These are phyloP conservation scores for Apodospora peruviana DNA, from an alignment of 495 filamentous ascomycete species.

Conservation along the genomic window DNA sequence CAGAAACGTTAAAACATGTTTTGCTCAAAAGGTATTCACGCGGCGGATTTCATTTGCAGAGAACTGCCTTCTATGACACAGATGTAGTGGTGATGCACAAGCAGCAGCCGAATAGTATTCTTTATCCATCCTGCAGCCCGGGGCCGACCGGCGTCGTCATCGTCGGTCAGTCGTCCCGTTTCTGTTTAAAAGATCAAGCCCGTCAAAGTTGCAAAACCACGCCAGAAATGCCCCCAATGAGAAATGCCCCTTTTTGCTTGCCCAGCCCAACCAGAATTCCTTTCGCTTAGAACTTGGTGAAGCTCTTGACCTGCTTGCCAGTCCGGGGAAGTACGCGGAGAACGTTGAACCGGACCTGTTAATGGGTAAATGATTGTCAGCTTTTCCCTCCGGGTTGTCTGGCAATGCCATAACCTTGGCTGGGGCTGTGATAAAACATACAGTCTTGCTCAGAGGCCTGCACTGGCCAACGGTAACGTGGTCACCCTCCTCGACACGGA, in stretches of 20 bases:
- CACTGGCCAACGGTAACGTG: conserved; percentile 99
- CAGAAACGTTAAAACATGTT: neutral
- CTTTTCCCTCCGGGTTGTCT: too few relatives aligned
- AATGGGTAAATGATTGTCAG: conserved; percentile 8
- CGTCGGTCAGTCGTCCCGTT: conserved; percentile 42
- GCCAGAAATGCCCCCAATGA: conserved; percentile 45
- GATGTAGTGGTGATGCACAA: conserved; percentile 34
- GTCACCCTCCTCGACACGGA: conserved; percentile 99
- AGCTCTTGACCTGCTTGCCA: conserved; percentile 94
- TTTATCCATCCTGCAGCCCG: too few relatives aligned
- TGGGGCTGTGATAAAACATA: too few relatives aligned
- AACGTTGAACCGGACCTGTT: conserved; percentile 96
- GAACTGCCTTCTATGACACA: conserved; percentile 43
- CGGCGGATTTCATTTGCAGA: conserved; percentile 37
- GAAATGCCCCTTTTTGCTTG: neutral
- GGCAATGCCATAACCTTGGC: too few relatives aligned
- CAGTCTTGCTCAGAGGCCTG: conserved; percentile 96
- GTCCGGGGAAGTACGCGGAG: conserved; percentile 94
- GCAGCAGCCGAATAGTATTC: too few relatives aligned
- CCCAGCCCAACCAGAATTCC: conserved; percentile 1
- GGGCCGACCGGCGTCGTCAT: too few relatives aligned
- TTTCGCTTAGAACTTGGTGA: conserved; percentile 85
- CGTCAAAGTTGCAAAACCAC: conserved; percentile 46
- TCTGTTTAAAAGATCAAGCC: conserved; percentile 45
- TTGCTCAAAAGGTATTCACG: conserved; percentile 11